Conservation (phyloP, 345 rosid species). For the sweet orange (Citrus sinensis) region DVS_A1.0 CM039165.1:9035501-9036000, state of each 20-base stretch:
- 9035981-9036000: neutral
- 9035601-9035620: slow-evolving; percentile 26
- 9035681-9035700: neutral
- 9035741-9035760: neutral
- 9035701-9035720: neutral
- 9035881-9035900: neutral
- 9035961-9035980: neutral
- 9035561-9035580: slow-evolving; percentile 34
- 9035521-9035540: slow-evolving; percentile 36
- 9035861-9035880: neutral
- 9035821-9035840: neutral
- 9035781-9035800: neutral
- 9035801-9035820: neutral
- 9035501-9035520: slow-evolving; percentile 38
- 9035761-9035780: neutral
- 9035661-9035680: neutral
- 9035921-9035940: neutral
- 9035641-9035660: neutral
- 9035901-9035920: neutral
- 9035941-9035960: neutral
- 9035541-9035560: slow-evolving; percentile 34
- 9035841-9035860: neutral
- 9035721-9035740: neutral
- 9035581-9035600: slow-evolving; percentile 32
- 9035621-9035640: neutral